Percentiles rank a stretch among this genome's conserved stretches.
Conservation (phyloP, 2,329 filamentous ascomycete genomes). For the Tolypocladium pustulatum region DNA sequence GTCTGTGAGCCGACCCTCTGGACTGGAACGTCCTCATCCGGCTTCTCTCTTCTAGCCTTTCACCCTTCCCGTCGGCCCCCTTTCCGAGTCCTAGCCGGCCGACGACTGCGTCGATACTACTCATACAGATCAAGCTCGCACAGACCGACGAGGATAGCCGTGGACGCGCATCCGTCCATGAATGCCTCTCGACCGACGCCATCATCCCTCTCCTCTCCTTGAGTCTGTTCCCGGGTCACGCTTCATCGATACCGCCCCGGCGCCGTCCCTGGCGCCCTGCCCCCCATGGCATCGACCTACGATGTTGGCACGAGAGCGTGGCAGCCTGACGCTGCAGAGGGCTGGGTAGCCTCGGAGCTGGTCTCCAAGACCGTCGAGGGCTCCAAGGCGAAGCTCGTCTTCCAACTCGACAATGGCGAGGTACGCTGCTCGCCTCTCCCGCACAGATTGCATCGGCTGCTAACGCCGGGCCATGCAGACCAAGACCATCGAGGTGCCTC, state of each 20-base stretch:
- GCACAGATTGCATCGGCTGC: background rate
- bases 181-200: slow-evolving; percentile 14
- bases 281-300: slow-evolving; percentile 80
- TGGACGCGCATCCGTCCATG: slow-evolving; percentile 16
- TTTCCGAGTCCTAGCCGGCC: background rate
- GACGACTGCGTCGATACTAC: background rate
- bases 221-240: slow-evolving; percentile 1
- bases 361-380: slow-evolving; percentile 75
- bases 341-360: slow-evolving; percentile 96
- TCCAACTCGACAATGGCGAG: slow-evolving; percentile 87
- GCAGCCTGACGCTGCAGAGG: slow-evolving; percentile 93
- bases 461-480: slow-evolving; percentile 37
- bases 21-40: background rate
- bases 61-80: background rate
- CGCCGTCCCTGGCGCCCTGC: slow-evolving; percentile 4
- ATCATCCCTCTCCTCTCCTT: background rate
- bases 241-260: slow-evolving; percentile 7
- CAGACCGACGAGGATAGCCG: background rate
- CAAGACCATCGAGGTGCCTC: slow-evolving; percentile 68
- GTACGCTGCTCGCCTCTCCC: slow-evolving; percentile 35
- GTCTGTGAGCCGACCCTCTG: background rate
- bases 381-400: slow-evolving; percentile 77
- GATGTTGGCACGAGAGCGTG: slow-evolving; percentile 95
- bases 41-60: background rate
- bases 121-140: background rate